These are phyloP conservation scores for Hysterium pulicare DNA, from an alignment of 2,329 filamentous ascomycete genomes.

Conservation along the genomic window DNA sequence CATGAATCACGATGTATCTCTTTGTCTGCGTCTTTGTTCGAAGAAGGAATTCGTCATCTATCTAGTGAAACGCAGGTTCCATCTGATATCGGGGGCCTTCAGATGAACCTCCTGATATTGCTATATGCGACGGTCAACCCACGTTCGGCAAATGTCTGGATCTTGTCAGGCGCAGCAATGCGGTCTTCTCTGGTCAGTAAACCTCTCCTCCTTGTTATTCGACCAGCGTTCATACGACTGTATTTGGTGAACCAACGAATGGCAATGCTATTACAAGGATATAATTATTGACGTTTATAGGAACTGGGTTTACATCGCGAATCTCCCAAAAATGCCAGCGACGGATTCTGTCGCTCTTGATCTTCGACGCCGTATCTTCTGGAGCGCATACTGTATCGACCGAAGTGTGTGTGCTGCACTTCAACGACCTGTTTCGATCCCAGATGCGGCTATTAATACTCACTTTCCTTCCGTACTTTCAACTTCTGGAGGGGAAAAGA, in stretches of 20 bases:
- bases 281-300: neutral
- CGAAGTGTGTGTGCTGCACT: constrained; percentile 6
- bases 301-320: constrained; percentile 7
- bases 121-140: constrained; percentile 8
- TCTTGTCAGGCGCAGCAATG: constrained; percentile 6
- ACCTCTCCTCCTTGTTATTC: neutral
- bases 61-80: constrained; percentile 3
- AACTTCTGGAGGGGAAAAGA: neutral
- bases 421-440: constrained; percentile 4
- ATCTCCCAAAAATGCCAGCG: neutral
- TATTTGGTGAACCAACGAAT: neutral
- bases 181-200: constrained; percentile 2
- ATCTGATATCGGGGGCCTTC: constrained; percentile 5
- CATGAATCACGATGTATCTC: constrained; percentile 7
- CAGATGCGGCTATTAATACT: constrained; percentile 6
- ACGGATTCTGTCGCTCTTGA: neutral
- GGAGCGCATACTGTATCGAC: constrained; percentile 9
- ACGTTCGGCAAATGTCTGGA: constrained; percentile 8
- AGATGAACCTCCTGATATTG: constrained; percentile 5
- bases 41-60: constrained; percentile 7
- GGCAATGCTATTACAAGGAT: neutral
- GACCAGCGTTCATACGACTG: no score
- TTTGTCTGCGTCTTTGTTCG: constrained; percentile 5
- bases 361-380: constrained; percentile 4
- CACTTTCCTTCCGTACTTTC: constrained; percentile 4